These are phyloP conservation scores for Linnemannia zychae DNA, from an alignment of 192 early-diverging fungal species.

Conservation along the genomic window DNA sequence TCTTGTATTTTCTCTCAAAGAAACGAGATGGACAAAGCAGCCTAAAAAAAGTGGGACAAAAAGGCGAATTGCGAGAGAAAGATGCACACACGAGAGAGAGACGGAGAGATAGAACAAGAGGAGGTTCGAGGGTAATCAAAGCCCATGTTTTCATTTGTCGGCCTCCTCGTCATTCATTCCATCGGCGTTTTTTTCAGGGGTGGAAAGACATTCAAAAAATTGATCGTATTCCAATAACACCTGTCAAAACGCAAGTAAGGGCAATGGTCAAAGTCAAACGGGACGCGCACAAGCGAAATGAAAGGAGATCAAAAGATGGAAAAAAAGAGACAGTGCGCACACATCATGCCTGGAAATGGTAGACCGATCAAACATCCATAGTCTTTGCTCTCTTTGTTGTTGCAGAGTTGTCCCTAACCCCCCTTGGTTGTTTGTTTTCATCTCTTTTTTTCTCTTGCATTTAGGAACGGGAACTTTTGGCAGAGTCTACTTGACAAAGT, in stretches of 20 bases:
- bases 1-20: not conserved
- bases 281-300: not conserved
- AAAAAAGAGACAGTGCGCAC: slow-evolving; percentile 4
- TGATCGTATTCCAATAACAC: not conserved
- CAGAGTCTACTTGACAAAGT: slow-evolving; percentile 90
- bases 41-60: slow-evolving; percentile 9
- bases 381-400: not conserved
- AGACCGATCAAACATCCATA: slow-evolving; percentile 3
- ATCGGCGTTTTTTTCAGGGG: not conserved
- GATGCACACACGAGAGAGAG: not conserved
- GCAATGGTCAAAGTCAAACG: not conserved
- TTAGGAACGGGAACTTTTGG: slow-evolving; percentile 98
- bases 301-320: not conserved
- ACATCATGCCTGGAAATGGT: slow-evolving; percentile 4
- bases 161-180: not conserved
- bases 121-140: slow-evolving; percentile 1
- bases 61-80: not conserved
- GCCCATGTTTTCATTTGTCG: slow-evolving; percentile 1
- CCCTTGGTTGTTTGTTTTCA: not conserved
- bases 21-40: not conserved
- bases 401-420: not conserved
- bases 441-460: not conserved
- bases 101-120: not conserved
- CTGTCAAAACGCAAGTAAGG: not conserved
- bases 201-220: not conserved